Evolutionary conservation across 2,329 filamentous ascomycete species (phyloP).

Genomic region (Cytospora mali): DNA sequence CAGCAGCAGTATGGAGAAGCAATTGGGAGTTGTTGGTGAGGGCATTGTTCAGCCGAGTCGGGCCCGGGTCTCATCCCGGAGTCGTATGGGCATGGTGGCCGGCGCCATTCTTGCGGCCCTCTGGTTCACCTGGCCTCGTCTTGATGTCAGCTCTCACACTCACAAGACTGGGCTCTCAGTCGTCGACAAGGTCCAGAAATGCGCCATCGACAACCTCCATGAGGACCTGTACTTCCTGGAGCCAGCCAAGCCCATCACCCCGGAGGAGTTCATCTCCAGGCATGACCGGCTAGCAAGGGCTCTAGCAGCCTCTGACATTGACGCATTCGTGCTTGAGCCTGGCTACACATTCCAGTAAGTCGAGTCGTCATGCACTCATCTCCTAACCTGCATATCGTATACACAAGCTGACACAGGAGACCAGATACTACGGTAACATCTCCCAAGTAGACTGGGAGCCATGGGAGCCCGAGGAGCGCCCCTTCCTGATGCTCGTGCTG

Average conservation of each 20-base stretch:
- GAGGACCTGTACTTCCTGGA: slow-evolving; percentile 55
- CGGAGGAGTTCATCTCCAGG: slow-evolving; percentile 56
- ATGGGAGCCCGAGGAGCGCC: slow-evolving; percentile 66
- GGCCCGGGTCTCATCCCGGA: background rate
- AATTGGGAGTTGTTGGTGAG: background rate
- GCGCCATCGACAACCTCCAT: slow-evolving; percentile 55
- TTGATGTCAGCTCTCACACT: background rate
- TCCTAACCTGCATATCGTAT: background rate
- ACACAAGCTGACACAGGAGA: slow-evolving; percentile 3
- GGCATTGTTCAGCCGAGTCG: background rate
- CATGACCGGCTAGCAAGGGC: slow-evolving; percentile 59
- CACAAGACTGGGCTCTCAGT: slow-evolving; percentile 45
- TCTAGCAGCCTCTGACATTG: slow-evolving; percentile 51
- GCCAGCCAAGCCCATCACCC: slow-evolving; percentile 47
- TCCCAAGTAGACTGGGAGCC: slow-evolving; percentile 65
- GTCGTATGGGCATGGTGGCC: background rate
- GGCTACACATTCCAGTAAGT: slow-evolving; percentile 63
- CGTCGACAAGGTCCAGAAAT: slow-evolving; percentile 64
- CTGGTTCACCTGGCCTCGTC: background rate
- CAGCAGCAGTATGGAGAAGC: slow-evolving; percentile 18
- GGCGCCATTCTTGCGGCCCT: background rate
- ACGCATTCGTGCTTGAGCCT: slow-evolving; percentile 65
- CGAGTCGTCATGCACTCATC: background rate
- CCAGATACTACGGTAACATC: slow-evolving; percentile 60
- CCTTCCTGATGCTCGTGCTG: slow-evolving; percentile 63